Conservation (phyloP, 768 basidiomycete species). For the Termitomyces sp. region DNA sequence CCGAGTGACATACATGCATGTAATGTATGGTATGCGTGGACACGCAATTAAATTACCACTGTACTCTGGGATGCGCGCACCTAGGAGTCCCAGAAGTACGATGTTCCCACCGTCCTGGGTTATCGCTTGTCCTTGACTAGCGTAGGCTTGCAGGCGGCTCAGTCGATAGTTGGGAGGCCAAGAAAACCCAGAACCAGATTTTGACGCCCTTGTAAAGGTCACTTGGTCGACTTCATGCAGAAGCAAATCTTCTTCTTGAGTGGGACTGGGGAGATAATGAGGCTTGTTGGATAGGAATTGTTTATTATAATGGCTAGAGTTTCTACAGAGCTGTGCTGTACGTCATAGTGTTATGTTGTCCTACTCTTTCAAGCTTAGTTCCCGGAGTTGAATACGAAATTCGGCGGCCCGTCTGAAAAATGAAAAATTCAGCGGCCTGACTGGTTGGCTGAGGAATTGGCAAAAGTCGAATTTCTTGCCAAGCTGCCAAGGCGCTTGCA, state of each 20-base stretch:
- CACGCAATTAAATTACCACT: conserved; percentile 31
- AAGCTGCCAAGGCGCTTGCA: background rate
- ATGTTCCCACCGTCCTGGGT: background rate
- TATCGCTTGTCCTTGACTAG: background rate
- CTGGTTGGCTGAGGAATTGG: too few species aligned
- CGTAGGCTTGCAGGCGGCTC: too few species aligned
- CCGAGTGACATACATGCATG: conserved; percentile 15
- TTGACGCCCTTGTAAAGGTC: background rate
- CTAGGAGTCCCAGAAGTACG: conserved; percentile 28
- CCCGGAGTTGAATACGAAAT: too few species aligned
- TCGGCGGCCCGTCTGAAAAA: background rate
- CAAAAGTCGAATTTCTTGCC: background rate
- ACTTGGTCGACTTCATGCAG: background rate
- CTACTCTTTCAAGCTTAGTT: too few species aligned
- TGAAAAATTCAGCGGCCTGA: too few species aligned
- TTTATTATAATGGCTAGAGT: too few species aligned
- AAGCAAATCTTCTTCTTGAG: too few species aligned
- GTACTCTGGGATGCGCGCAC: too few species aligned
- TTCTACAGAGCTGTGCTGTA: too few species aligned
- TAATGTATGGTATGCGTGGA: conserved; percentile 27
- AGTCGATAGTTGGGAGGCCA: background rate
- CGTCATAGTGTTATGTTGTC: background rate
- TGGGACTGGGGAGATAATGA: too few species aligned
- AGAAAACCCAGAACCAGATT: background rate
- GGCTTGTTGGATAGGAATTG: too few species aligned